Base-by-base conservation (phyloP, 2,329 filamentous ascomycete species). In the Aureobasidium sp. region DNA sequence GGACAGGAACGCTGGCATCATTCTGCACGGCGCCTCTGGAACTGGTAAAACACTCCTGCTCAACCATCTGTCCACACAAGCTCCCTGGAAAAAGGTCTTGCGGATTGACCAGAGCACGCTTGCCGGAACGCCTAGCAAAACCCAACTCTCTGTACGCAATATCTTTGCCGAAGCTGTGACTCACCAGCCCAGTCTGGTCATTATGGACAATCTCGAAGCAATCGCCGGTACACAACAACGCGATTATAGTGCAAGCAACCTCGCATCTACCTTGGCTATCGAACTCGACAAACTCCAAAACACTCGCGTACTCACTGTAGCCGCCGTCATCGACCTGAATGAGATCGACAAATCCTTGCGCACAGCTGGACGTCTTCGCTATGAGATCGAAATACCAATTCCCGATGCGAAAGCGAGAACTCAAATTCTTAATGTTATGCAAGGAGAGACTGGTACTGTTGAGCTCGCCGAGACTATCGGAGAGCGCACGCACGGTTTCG, bases 401-500 rank as follows among this genome's bases (percentile, higher is more conserved):
- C 93, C 93, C 0, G 87, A 93, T 64, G 80, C 84, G 6, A 72
- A 78, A 8, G 85, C 88, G 61, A 83, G 93, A 42, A 83, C 85
- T 52, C 86, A 90, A 34, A 96, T 97, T 14, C 74, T 97, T 25
- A 81, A 84, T 34, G 84, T 83, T 7, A 78, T 89, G 70, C 63
- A 77, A 77, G 15, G 76, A 72, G 31, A 76, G 84, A 49, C 76
- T 71, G n/a, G 80, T 77, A 9, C 77, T 77, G 9, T 78, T 74
- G 60, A 65, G 44, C 76, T 85, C 11, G 75, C 91, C 20, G 75
- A 80, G 4, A 76, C 80, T 20, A 76, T 96, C 47, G 87, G 87
- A 45, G 84, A 89, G 64, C 84, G 85, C 62, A 95, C 92, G 0
- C 91, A 97, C 70, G 93, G 92, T 4, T 97, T 90, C 73, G 95